Evolutionary conservation across 2,329 filamentous ascomycete genomes (phyloP).

Genomic region (Apiospora kogelbergensis): DNA sequence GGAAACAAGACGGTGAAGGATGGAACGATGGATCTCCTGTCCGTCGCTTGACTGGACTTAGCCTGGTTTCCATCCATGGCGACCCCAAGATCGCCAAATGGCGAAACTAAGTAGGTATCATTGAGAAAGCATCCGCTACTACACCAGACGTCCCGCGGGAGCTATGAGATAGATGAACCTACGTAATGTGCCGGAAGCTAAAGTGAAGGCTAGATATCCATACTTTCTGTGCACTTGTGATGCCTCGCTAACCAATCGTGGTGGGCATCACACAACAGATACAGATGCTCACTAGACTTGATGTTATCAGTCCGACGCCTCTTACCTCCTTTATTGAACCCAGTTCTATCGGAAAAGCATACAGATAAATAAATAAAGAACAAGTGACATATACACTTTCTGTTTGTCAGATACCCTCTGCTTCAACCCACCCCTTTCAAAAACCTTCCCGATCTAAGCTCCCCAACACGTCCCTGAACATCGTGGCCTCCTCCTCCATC

Average conservation of each 20-base stretch:
- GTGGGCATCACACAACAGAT: no score
- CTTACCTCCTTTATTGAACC: not conserved
- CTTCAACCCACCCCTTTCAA: not conserved
- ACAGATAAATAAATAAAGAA: not conserved
- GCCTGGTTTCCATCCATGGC: not conserved
- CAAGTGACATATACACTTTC: not conserved
- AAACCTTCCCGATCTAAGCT: not conserved
- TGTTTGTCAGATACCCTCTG: no score
- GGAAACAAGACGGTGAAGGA: not conserved
- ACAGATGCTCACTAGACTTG: not conserved
- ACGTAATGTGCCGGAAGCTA: not conserved
- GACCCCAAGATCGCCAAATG: not conserved
- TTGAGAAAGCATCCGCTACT: not conserved
- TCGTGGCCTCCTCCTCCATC: constrained; percentile 76
- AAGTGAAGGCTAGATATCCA: not conserved
- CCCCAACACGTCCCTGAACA: constrained; percentile 55
- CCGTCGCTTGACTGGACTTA: not conserved
- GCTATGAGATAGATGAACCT: not conserved
- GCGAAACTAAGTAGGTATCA: not conserved
- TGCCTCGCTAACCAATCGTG: not conserved
- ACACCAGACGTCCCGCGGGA: not conserved
- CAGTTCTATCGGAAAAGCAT: not conserved
- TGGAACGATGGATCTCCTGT: no score
- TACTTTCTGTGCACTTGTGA: not conserved
- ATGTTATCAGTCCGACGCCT: no score